Evolutionary conservation across 495 filamentous ascomycete genomes (phyloP).

Genomic region (Penicillium daleae): DNA sequence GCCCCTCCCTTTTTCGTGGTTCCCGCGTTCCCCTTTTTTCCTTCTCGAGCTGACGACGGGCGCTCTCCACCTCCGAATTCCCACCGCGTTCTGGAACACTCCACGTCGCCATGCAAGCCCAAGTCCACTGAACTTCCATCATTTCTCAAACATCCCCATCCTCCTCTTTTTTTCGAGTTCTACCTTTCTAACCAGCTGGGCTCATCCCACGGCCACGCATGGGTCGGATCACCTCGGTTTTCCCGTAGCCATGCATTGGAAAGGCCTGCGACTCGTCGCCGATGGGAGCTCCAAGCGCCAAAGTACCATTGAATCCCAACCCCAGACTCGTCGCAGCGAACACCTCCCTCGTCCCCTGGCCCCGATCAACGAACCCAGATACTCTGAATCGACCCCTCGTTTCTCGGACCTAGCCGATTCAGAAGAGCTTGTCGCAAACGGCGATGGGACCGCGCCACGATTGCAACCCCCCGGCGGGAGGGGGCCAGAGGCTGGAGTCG

Average conservation of each 20-base stretch:
- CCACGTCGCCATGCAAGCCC: slow-evolving; percentile 28
- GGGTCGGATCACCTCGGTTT: slow-evolving; percentile 24
- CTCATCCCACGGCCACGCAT: slow-evolving; percentile 22
- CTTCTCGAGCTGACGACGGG: slow-evolving; percentile 28
- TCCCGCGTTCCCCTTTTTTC: slow-evolving; percentile 37
- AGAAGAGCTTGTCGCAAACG: slow-evolving; percentile 17
- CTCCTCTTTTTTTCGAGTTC: slow-evolving; percentile 3
- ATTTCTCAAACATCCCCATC: neutral
- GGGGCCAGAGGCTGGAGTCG: slow-evolving; percentile 20
- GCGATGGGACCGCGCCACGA: slow-evolving; percentile 11
- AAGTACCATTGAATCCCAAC: slow-evolving; percentile 37
- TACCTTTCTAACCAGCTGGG: neutral
- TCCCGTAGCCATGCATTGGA: slow-evolving; percentile 52
- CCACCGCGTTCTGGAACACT: slow-evolving; percentile 37
- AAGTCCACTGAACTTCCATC: too few species aligned
- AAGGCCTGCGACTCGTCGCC: slow-evolving; percentile 47
- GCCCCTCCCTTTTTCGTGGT: slow-evolving; percentile 9
- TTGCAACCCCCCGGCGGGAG: slow-evolving; percentile 21
- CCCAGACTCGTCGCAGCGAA: slow-evolving; percentile 46
- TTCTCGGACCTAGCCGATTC: slow-evolving; percentile 19
- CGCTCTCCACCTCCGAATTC: slow-evolving; percentile 27
- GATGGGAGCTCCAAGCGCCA: slow-evolving; percentile 47
- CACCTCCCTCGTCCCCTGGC: slow-evolving; percentile 46
- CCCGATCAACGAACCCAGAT: slow-evolving; percentile 38
- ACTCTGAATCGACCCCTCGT: slow-evolving; percentile 47